phyloP scores from a whole-genome alignment of 1,139 yeast species.

The Blastobotrys serpentis region DNA sequence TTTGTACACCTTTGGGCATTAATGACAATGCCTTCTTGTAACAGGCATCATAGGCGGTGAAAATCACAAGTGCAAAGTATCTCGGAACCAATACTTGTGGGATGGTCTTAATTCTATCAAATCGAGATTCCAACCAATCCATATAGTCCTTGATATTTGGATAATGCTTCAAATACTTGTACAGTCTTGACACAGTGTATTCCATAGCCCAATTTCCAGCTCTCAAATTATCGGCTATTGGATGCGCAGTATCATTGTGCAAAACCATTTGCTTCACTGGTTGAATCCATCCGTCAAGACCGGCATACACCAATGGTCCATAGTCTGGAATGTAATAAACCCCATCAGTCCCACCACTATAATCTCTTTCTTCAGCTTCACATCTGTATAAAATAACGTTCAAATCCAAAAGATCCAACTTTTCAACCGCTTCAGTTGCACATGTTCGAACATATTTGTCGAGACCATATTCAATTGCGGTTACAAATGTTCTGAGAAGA shows the following conservation, averaged over 20 bases:
- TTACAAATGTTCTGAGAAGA: conserved; percentile 63
- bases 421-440: conserved; percentile 67
- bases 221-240: conserved; percentile 76
- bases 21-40: conserved; percentile 62
- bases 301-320: conserved; percentile 80
- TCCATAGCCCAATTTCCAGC: conserved; percentile 90
- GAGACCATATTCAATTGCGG: conserved; percentile 56
- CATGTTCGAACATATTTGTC: conserved; percentile 69
- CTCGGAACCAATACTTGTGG: conserved; percentile 86
- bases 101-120: conserved; percentile 60
- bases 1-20: conserved; percentile 54
- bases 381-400: conserved; percentile 74
- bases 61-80: conserved; percentile 76
- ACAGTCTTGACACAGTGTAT: conserved; percentile 62
- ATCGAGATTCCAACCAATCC: conserved; percentile 67
- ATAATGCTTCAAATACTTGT: conserved; percentile 50
- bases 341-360: conserved; percentile 68
- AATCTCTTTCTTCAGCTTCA: conserved; percentile 85
- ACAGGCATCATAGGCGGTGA: conserved; percentile 80
- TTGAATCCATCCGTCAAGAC: conserved; percentile 89
- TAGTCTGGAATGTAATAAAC: conserved; percentile 68
- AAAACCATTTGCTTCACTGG: conserved; percentile 62
- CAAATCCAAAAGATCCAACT: conserved; percentile 63
- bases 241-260: conserved; percentile 77
- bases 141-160: conserved; percentile 52